Percentiles rank a stretch among this genome's conserved stretches.
Evolutionary conservation across 2,329 filamentous ascomycete genomes (phyloP).

Genomic region (Cadophora sp.): DNA sequence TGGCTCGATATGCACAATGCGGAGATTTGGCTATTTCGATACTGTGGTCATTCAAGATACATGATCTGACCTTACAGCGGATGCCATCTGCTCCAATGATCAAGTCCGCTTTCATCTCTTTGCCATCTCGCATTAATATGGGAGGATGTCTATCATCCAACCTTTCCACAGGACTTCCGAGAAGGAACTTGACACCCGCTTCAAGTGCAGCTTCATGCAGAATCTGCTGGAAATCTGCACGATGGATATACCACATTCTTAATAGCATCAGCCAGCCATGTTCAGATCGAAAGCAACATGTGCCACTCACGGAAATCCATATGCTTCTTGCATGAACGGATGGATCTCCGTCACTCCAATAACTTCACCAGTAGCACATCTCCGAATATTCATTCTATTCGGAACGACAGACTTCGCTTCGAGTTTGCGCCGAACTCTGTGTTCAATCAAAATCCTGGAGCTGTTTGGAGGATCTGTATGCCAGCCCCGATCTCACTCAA

Average conservation of each 20-base stretch:
- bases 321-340: not conserved
- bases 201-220: not conserved
- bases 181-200: not conserved
- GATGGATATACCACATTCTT: not conserved
- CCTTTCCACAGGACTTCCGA: not conserved
- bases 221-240: not conserved
- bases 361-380: not conserved
- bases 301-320: not conserved
- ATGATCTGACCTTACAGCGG: not conserved
- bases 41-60: not conserved
- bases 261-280: not conserved
- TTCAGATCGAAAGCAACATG: not conserved
- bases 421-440: not conserved
- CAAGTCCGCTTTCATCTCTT: not conserved
- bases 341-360: not conserved
- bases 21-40: not conserved
- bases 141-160: not conserved
- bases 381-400: not conserved
- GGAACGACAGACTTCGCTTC: not conserved
- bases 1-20: not conserved
- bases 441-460: not conserved
- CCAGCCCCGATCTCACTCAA: not conserved
- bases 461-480: not conserved
- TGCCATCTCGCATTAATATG: not conserved
- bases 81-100: not conserved